Evolutionary conservation across 495 filamentous ascomycete species (phyloP), one percentile per base, ranked within the genome.

Genomic region (Neurospora sp.): DNA sequence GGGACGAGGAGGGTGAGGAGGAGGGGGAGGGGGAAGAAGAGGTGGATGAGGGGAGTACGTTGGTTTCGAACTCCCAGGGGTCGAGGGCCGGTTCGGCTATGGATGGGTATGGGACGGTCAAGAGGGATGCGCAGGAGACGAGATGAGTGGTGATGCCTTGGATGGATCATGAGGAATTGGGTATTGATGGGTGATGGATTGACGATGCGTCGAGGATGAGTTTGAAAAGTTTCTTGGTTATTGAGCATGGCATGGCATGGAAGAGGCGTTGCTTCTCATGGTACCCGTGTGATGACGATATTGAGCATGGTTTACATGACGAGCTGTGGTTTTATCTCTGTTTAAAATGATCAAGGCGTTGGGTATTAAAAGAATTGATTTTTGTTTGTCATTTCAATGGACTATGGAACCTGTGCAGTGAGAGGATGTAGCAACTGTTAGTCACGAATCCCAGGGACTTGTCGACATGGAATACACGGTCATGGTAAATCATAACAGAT

Each of bases 1-100:
- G 81, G 7, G 80, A 81, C 1, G 84, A 83, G 1, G 81, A 77
- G 3, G 81, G 31, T 35, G 31, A 35, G 31, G 27, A 85, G 8
- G 77, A 69, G 37, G 75, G 71, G 3, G 70, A 31, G 27, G 31
- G 70, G 31, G 70, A 40, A 18, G 69, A 72, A 22, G 72, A 74
- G 11, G 70, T 40, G 20, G 35, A 66, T 42, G 71, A 69, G 2
- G 73, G 27, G 27, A 66, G 53, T 31, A 37, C 27, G 14, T 35
- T 35, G 53, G 0, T 66, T 1, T 14, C 5, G 5, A 0, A 59
- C 48, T 59, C 11, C 0, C 48, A 59, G 48, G 22, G 48, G 12
- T 66, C 53, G 53, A 66, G 53, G 53, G 27, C 53, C 9, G 12
- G 27, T 35, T 66, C 14, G 53, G 7, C 53, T 18, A 3, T 66